Evolutionary conservation across 495 filamentous ascomycete genomes (phyloP).

Genomic region (Aspergillus homomorphus): DNA sequence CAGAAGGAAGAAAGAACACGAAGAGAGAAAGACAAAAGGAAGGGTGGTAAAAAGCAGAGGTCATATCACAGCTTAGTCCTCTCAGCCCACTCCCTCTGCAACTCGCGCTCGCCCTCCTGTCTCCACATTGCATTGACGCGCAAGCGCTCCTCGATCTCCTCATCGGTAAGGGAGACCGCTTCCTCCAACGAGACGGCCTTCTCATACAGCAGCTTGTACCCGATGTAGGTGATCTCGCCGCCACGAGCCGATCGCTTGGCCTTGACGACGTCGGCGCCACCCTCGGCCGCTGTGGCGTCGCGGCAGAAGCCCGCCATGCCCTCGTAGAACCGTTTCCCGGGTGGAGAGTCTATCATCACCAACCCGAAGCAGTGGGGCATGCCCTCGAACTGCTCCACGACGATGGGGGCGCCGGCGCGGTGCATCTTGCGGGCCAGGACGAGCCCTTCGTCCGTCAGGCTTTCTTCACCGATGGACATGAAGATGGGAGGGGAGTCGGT

Average conservation of each 20-base stretch:
- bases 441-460: conserved; percentile 68
- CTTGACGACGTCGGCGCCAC: conserved; percentile 5
- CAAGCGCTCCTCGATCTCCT: conserved; percentile 53
- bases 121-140: conserved; percentile 42
- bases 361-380: conserved; percentile 87
- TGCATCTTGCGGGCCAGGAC: conserved; percentile 59
- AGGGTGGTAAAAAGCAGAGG: neutral
- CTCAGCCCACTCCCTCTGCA: conserved; percentile 37
- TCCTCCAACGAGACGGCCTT: conserved; percentile 48
- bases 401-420: conserved; percentile 59
- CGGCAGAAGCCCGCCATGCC: conserved; percentile 56
- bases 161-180: conserved; percentile 48
- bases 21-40: neutral
- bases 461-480: conserved; percentile 75
- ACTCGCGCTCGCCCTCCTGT: conserved; percentile 41
- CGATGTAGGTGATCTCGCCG: conserved; percentile 44
- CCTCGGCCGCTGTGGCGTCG: conserved; percentile 33
- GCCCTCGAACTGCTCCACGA: conserved; percentile 73
- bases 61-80: conserved; percentile 44
- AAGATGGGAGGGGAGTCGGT: conserved; percentile 65
- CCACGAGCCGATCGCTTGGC: neutral
- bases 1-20: neutral
- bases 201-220: conserved; percentile 53
- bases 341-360: conserved; percentile 53
- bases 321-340: conserved; percentile 50